Conservation (phyloP, 208 protist genomes). For the Crithidia sp. region DNA sequence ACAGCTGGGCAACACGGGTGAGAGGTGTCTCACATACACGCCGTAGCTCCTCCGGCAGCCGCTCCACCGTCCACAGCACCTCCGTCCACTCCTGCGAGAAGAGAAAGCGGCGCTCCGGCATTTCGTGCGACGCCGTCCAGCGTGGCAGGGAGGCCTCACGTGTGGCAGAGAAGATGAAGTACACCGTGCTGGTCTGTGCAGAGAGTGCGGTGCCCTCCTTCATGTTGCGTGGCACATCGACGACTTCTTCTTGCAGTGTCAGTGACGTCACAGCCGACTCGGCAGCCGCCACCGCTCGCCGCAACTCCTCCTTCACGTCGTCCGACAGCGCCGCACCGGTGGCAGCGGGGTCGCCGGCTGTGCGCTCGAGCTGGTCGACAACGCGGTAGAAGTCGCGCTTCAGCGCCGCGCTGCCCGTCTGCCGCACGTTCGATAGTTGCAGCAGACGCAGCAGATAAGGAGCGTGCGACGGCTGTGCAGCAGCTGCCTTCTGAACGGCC, state of each 20-base stretch:
- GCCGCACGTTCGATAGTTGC: slow-evolving; percentile 43
- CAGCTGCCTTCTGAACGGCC: slow-evolving; percentile 15
- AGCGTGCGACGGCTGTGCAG: slow-evolving; percentile 19
- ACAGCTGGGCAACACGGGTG: not conserved
- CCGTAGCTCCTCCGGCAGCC: slow-evolving; percentile 24
- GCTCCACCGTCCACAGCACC: slow-evolving; percentile 60
- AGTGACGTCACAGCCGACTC: slow-evolving; percentile 4
- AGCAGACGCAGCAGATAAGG: slow-evolving; percentile 54
- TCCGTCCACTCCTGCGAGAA: slow-evolving; percentile 53
- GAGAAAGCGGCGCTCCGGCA: slow-evolving; percentile 41
- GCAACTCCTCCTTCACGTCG: not conserved
- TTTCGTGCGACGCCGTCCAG: slow-evolving; percentile 33
- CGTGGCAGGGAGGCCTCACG: slow-evolving; percentile 33
- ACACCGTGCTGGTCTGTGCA: not conserved
- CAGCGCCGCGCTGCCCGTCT: slow-evolving; percentile 34
- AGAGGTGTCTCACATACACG: slow-evolving; percentile 5
- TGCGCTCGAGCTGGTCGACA: slow-evolving; percentile 18
- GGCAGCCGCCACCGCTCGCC: not conserved
- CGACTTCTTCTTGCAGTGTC: not conserved
- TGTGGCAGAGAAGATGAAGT: slow-evolving; percentile 38
- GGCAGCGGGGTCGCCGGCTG: not conserved
- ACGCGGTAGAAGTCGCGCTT: slow-evolving; percentile 56
- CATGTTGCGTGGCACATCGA: not conserved
- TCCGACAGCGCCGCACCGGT: not conserved
- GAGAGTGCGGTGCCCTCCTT: not conserved